These are phyloP conservation scores for Artemisia princeps DNA, from an alignment of 140 eudicot species.

Conservation along the genomic window DNA sequence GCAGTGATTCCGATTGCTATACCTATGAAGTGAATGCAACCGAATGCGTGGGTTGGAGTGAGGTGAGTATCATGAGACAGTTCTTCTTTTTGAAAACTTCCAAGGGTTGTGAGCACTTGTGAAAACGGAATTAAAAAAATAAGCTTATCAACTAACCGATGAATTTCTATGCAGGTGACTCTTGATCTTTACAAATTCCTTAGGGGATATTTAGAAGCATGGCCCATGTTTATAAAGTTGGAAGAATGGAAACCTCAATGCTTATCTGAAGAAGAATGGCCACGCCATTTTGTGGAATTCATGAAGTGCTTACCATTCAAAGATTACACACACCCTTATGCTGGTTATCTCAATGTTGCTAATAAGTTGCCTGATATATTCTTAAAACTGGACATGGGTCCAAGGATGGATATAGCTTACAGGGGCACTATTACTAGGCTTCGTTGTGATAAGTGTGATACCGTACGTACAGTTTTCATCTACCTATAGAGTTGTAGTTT, in stretches of 20 bases:
- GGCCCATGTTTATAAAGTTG: slow-evolving; percentile 48
- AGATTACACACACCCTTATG: slow-evolving; percentile 50
- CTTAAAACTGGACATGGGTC: slow-evolving; percentile 55
- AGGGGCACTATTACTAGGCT: slow-evolving; percentile 63
- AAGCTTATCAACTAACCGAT: too few relatives aligned
- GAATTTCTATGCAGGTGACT: background rate
- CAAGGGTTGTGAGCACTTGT: too few relatives aligned
- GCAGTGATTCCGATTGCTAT: background rate
- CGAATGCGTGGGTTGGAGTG: background rate
- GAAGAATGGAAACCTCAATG: slow-evolving; percentile 56
- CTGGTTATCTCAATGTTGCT: slow-evolving; percentile 50
- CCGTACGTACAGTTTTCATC: slow-evolving; percentile 26
- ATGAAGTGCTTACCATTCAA: slow-evolving; percentile 46
- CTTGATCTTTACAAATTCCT: slow-evolving; percentile 36
- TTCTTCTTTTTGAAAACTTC: background rate
- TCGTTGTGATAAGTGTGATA: slow-evolving; percentile 57
- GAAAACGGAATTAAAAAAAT: too few relatives aligned
- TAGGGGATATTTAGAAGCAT: slow-evolving; percentile 39
- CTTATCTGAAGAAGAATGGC: slow-evolving; percentile 35
- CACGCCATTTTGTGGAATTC: slow-evolving; percentile 56
- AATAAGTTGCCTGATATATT: slow-evolving; percentile 32
- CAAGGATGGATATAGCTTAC: slow-evolving; percentile 59
- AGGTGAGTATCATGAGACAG: background rate
- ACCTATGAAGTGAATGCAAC: background rate
- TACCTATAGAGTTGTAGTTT: background rate